Conservation (phyloP, 345 rosid species). For the Eucalyptus sp. region DNA sequence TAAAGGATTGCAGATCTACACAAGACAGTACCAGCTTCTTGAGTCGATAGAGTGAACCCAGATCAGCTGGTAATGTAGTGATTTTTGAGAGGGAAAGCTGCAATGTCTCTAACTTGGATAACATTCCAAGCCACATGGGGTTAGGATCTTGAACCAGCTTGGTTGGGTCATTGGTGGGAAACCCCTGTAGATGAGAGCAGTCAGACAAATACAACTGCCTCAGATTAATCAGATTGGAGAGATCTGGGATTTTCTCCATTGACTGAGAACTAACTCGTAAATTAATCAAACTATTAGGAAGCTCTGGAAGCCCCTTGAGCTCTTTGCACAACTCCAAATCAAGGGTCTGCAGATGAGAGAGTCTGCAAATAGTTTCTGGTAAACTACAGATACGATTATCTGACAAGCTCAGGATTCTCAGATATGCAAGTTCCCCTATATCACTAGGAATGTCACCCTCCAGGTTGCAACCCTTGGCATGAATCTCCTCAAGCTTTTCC, state of each 20-base stretch:
- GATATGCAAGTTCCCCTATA: not conserved
- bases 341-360: not conserved
- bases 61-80: not conserved
- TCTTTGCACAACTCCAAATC: constrained; percentile 1
- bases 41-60: not conserved
- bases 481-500: constrained; percentile 3
- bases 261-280: constrained; percentile 1
- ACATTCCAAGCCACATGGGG: not conserved
- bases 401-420: not conserved
- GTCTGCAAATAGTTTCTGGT: not conserved
- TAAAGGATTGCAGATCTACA: not conserved
- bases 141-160: not conserved
- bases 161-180: not conserved
- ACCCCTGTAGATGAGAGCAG: not conserved
- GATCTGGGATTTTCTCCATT: not conserved
- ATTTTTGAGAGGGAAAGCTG: constrained; percentile 2
- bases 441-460: constrained; percentile 4
- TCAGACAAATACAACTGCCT: not conserved
- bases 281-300: not conserved
- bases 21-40: constrained; percentile 4
- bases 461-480: constrained; percentile 4
- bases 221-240: not conserved
- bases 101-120: not conserved
- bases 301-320: not conserved
- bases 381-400: not conserved